Percentiles rank a stretch among this genome's conserved stretches.
These are phyloP conservation scores for Sporothrix schenckii DNA, from an alignment of 2,329 filamentous ascomycete species.

Conservation along the genomic window DNA sequence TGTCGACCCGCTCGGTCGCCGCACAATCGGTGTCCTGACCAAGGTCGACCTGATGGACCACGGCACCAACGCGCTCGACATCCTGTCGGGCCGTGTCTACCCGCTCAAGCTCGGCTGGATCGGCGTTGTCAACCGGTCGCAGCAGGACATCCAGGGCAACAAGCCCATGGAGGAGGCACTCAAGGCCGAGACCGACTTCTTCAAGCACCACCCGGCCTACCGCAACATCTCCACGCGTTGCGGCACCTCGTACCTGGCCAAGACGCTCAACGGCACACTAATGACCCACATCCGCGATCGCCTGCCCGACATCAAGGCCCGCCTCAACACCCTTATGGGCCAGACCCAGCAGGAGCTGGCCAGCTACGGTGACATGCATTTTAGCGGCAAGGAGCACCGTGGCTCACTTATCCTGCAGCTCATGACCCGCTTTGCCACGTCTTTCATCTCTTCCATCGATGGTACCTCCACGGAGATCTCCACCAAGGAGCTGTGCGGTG, in stretches of 20 bases:
- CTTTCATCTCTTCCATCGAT: constrained; percentile 97
- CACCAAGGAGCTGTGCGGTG: constrained; percentile 94
- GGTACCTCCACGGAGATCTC: constrained; percentile 98
- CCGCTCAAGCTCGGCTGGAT: constrained; percentile 97
- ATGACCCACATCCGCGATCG: constrained; percentile 97
- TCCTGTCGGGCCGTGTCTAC: constrained; percentile 95
- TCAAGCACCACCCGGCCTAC: constrained; percentile 95
- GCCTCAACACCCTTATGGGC: constrained; percentile 98
- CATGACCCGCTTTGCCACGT: constrained; percentile 97
- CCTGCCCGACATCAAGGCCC: constrained; percentile 95
- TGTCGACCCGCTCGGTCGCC: constrained; percentile 94
- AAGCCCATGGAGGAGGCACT: constrained; percentile 94
- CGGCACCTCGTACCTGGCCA: constrained; percentile 91
- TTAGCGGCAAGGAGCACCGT: constrained; percentile 94
- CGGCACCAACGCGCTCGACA: constrained; percentile 96
- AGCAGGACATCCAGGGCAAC: constrained; percentile 95
- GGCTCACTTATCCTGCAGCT: constrained; percentile 93
- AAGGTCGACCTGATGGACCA: constrained; percentile 99
- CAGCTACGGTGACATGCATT: constrained; percentile 96
- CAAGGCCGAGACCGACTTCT: constrained; percentile 89
- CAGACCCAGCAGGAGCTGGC: constrained; percentile 98
- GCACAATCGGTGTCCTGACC: constrained; percentile 96
- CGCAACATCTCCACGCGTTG: constrained; percentile 92
- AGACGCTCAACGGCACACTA: constrained; percentile 90
- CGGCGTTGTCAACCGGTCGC: constrained; percentile 94